Percentiles rank a stretch among this genome's conserved stretches.
These are phyloP conservation scores for Trypanosoma cruzi DNA, from an alignment of 208 protist species.

Conservation along the genomic window DNA sequence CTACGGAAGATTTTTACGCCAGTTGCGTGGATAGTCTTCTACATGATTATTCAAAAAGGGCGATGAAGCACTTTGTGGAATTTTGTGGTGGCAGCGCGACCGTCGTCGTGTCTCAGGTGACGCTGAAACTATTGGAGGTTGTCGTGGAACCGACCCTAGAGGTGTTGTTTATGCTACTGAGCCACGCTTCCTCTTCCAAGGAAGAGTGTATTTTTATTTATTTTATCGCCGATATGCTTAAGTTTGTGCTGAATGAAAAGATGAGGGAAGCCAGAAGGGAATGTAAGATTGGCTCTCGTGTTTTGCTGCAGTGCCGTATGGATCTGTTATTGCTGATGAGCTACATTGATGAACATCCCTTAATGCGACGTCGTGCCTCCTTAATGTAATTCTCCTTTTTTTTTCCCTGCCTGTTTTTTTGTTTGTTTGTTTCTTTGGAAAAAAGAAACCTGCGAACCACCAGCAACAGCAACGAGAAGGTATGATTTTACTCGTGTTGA, in stretches of 20 bases:
- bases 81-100: not conserved
- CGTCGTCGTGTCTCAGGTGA: not conserved
- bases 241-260: conserved; percentile 7
- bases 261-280: conserved; percentile 1
- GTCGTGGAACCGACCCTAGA: conserved; percentile 28
- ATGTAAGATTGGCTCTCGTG: conserved; percentile 1
- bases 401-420: too few species aligned
- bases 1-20: conserved; percentile 8
- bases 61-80: not conserved
- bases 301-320: conserved; percentile 2
- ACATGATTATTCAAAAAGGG: not conserved
- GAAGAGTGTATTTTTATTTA: conserved; percentile 1
- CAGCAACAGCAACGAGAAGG: too few species aligned
- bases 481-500: too few species aligned
- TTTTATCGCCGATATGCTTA: conserved; percentile 23
- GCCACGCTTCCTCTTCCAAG: not conserved
- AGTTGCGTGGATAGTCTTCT: not conserved
- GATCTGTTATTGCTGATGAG: conserved; percentile 12
- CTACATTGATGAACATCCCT: conserved; percentile 26
- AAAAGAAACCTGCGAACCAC: too few species aligned
- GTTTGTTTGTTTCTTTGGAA: not conserved
- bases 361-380: conserved; percentile 2
- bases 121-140: conserved; percentile 11
- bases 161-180: conserved; percentile 12
- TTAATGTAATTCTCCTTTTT: conserved; percentile 7